phyloP scores from a whole-genome alignment of 805 yeast genomes.

The Metschnikowia rubicola region DNA sequence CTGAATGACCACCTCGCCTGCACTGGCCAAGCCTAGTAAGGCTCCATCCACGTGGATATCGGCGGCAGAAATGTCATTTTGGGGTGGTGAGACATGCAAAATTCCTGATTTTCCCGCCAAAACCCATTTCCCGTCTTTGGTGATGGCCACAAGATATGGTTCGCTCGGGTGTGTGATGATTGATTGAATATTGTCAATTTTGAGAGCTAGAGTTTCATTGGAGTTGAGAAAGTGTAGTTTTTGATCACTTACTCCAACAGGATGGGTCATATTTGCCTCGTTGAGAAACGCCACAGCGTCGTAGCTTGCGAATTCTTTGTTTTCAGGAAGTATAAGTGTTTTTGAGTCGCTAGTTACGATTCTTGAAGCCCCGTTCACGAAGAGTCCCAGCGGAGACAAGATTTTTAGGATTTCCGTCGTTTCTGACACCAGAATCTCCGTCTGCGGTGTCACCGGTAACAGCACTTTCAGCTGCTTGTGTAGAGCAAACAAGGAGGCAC shows the following conservation, averaged over 20 bases:
- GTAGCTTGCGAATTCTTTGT: neutral
- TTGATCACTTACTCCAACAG: conserved; percentile 11
- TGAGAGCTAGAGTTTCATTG: neutral
- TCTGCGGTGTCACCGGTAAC: conserved; percentile 17
- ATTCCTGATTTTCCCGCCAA: conserved; percentile 7
- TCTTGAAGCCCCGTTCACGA: neutral
- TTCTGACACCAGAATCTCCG: conserved; percentile 12
- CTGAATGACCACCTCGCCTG: conserved; percentile 33
- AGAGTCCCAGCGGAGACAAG: neutral
- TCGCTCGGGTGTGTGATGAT: conserved; percentile 14
- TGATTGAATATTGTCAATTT: neutral
- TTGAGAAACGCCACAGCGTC: conserved; percentile 9
- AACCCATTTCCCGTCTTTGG: conserved; percentile 11
- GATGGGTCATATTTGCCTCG: neutral
- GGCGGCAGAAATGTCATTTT: conserved; percentile 18
- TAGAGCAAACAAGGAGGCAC: conserved; percentile 31
- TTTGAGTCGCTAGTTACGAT: conserved; percentile 1
- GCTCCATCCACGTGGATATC: conserved; percentile 50
- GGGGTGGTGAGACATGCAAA: conserved; percentile 10
- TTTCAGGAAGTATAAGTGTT: conserved; percentile 5
- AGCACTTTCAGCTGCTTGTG: conserved; percentile 35
- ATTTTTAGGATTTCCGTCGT: conserved; percentile 4
- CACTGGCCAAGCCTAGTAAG: conserved; percentile 32
- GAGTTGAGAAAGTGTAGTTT: conserved; percentile 1
- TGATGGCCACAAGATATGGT: conserved; percentile 14